Conservation (phyloP, 108 stramenopile genomes). For the Cyclotella sp. region DNA sequence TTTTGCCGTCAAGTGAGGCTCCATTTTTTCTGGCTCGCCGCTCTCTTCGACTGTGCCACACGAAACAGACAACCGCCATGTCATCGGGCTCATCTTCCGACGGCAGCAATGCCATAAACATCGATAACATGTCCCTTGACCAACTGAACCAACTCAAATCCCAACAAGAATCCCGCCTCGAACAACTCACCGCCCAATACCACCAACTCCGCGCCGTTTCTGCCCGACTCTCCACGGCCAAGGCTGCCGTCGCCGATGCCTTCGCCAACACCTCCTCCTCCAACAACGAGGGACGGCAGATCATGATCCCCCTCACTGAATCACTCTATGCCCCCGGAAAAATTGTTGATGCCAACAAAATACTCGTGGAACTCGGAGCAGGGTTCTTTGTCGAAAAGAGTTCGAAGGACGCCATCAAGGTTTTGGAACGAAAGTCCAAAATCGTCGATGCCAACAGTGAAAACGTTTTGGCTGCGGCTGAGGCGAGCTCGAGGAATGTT, state of each 20-base stretch:
- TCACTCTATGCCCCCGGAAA: slow-evolving; percentile 87
- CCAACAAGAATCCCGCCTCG: slow-evolving; percentile 76
- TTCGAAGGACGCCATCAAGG: slow-evolving; percentile 64
- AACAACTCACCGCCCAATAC: slow-evolving; percentile 72
- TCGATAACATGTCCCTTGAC: slow-evolving; percentile 83
- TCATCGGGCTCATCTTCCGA: slow-evolving; percentile 10
- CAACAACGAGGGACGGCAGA: slow-evolving; percentile 48
- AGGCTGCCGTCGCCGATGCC: slow-evolving; percentile 51
- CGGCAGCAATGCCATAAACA: slow-evolving; percentile 51
- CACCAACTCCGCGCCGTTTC: slow-evolving; percentile 80
- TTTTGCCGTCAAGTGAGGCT: too few relatives aligned
- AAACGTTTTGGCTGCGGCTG: slow-evolving; percentile 72
- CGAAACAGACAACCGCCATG: background rate
- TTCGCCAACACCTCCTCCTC: slow-evolving; percentile 1
- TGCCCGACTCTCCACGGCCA: slow-evolving; percentile 68
- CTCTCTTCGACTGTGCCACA: background rate
- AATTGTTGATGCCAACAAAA: slow-evolving; percentile 72
- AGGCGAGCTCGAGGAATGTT: slow-evolving; percentile 70
- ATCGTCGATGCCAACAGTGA: slow-evolving; percentile 85
- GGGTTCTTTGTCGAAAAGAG: slow-evolving; percentile 87
- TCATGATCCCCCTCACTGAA: slow-evolving; percentile 90
- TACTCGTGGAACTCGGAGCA: slow-evolving; percentile 88
- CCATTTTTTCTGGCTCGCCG: background rate
- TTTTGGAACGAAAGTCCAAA: slow-evolving; percentile 77
- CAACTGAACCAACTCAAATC: slow-evolving; percentile 81